Percentiles rank a stretch among this genome's conserved stretches.
These are phyloP conservation scores for Gnomoniopsis sp. DNA, from an alignment of 2,329 filamentous ascomycete genomes.

Conservation along the genomic window DNA sequence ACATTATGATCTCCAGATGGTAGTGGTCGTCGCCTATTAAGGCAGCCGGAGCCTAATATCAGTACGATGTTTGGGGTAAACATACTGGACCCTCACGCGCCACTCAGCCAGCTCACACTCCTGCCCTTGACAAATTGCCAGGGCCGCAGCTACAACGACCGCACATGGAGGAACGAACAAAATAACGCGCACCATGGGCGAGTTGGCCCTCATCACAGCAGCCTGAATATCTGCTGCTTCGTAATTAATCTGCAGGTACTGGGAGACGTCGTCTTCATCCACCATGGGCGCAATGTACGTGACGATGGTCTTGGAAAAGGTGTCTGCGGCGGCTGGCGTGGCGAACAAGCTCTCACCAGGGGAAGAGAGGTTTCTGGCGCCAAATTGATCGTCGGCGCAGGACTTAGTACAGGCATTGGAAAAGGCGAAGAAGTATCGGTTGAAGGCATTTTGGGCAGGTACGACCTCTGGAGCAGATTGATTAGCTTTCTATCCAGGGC, in stretches of 20 bases:
- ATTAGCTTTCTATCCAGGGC: no score
- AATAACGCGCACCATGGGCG: slow-evolving; percentile 4
- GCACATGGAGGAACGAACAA: slow-evolving; percentile 11
- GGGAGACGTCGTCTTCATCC: neutral
- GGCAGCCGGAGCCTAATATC: no score
- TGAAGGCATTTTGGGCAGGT: neutral
- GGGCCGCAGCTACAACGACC: slow-evolving; percentile 3
- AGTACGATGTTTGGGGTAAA: neutral
- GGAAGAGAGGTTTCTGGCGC: neutral
- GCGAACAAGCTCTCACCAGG: neutral
- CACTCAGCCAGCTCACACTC: neutral
- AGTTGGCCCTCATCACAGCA: neutral
- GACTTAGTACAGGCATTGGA: neutral
- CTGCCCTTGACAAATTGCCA: neutral
- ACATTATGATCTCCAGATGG: no score
- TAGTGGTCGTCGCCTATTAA: no score
- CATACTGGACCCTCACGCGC: slow-evolving; percentile 11
- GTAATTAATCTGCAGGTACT: neutral
- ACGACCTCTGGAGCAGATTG: neutral
- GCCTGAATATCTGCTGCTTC: neutral
- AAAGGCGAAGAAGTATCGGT: slow-evolving; percentile 9
- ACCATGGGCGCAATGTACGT: neutral
- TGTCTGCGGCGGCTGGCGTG: neutral
- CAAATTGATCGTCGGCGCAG: slow-evolving; percentile 6
- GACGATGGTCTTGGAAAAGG: neutral